Base-by-base conservation (phyloP, 2,329 filamentous ascomycete species). In the Fusarium abutilonis region DNA sequence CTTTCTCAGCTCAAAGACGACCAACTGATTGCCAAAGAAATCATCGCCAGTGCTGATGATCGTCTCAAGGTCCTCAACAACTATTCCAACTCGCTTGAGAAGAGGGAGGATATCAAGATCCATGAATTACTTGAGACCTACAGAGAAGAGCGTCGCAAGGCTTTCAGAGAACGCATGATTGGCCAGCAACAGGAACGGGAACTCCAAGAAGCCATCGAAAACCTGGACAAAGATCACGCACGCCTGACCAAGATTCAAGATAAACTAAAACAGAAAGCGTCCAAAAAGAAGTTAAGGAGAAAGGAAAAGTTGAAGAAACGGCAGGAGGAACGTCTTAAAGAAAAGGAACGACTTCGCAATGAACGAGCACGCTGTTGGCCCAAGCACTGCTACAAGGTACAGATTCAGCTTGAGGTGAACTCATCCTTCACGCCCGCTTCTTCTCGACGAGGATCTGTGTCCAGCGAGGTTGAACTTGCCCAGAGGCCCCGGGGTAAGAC, bases 401-500 rank as follows among this genome's bases (percentile, higher is more conserved):
- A 77, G 17, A 80, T 86, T 68, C 81, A 76, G n/a, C 75, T 86
- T 21, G 82, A 85, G 41, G 77, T 76, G 15, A 69, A 74, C 32
- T 31, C 52, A 7, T 73, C 50, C 21, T 73, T 76, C 41, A 82
- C 81, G 0, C 79, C 79, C 2, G 48, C 62, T 31, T 80, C 81
- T 0, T 85, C 83, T 10, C 79, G 82, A 9, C 79, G 82, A 19
- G 77, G 70, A 43, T 86, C 83, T 1, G 64, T 82, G 11, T 74
- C 79, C 5, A 87, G 87, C 35, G 82, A 87, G 44, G 77, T 83
- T 29, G 79, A 78, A 19, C 80, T 85, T 74, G 52, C 44, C 74
- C 78, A 59, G 66, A 80, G 57, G 74, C 75, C 39, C 68, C 82
- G 47, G 79, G 69, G 47, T 31, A 63, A 64, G 35, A 68, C 51